Conservation (phyloP, 2,329 filamentous ascomycete genomes). For the Beauveria bassiana region DNA sequence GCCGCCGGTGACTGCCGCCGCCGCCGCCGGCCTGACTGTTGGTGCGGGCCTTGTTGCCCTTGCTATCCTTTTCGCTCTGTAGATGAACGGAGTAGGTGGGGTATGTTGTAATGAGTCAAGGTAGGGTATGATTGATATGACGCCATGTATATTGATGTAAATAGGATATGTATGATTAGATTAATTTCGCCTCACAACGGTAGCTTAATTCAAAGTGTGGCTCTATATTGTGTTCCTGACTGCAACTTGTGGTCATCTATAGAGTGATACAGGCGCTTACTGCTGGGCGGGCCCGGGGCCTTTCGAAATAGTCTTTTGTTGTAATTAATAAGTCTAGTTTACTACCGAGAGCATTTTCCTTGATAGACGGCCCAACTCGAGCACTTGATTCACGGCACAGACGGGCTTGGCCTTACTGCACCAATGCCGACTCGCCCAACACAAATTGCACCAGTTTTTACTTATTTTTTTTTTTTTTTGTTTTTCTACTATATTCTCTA, state of each 20-base stretch:
- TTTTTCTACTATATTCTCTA: no score
- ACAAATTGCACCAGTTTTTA: neutral
- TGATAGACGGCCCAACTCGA: neutral
- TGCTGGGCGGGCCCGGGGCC: no score
- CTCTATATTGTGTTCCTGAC: neutral
- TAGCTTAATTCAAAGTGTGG: neutral
- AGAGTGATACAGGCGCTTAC: no score
- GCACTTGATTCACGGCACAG: neutral
- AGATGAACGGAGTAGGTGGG: neutral
- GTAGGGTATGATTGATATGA: neutral
- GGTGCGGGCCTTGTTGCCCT: neutral
- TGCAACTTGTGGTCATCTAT: no score
- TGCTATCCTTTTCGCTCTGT: neutral
- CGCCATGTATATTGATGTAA: neutral
- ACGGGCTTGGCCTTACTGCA: no score
- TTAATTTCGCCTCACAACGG: no score
- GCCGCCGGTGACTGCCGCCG: neutral
- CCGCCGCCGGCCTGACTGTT: neutral
- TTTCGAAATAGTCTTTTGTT: no score
- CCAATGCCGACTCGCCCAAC: no score
- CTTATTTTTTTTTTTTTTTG: neutral
- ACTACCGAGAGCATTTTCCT: no score
- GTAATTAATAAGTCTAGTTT: no score
- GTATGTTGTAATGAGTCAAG: neutral
- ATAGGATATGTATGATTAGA: neutral